Base-by-base conservation (phyloP, 208 protist genomes). In the Trypanosoma cruzi region DNA sequence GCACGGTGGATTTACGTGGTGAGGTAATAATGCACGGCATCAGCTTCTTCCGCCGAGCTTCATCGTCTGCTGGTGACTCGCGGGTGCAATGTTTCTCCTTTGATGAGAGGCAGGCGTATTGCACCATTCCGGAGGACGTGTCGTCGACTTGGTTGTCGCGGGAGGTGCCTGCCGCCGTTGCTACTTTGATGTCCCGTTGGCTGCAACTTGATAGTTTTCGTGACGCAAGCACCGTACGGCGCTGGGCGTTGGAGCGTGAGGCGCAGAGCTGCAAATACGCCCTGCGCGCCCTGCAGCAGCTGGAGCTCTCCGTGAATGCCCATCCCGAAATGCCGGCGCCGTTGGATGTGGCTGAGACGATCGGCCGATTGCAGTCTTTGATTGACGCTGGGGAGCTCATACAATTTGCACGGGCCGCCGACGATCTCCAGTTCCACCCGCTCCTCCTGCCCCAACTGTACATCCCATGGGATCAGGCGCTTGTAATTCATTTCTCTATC, bases 361-460 rank as follows among this genome's bases (percentile, higher is more conserved):
- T 82, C 28, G 57, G 44, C 0, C 71, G 68, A 2, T 52, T 94
- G 46, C 50, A 77, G 52, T 63, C 32, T 1, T 70, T 87, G 24
- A 72, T 88, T 11, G 16, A 61, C 2, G 59, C 60, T 10, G 28
- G 64, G 3, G 46, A 55, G 18, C 84, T 82, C 42, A 72, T 86
- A 50, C 74, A 75, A 7, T 75, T 83, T 26, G 84, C 89, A 16
- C 73, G 77, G 2, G 85, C 86, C 1, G 86, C 86, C 5, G 84
- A 92, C 63, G 80, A 88, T 44, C 69, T 95, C 14, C 89, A 88
- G 77, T 89, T 84, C 57, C 81, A 95, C 64, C 84, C 81, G n/a
- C 75, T 84, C 13, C 74, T 92, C 0, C 79, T 85, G 3, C 86
- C 89, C n/a, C 84, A 92, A 60, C 73, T 91, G 44, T 90, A 89